Base-by-base conservation (phyloP, 352 stramenopile genomes). In the Globisporangium middletonii region DNA sequence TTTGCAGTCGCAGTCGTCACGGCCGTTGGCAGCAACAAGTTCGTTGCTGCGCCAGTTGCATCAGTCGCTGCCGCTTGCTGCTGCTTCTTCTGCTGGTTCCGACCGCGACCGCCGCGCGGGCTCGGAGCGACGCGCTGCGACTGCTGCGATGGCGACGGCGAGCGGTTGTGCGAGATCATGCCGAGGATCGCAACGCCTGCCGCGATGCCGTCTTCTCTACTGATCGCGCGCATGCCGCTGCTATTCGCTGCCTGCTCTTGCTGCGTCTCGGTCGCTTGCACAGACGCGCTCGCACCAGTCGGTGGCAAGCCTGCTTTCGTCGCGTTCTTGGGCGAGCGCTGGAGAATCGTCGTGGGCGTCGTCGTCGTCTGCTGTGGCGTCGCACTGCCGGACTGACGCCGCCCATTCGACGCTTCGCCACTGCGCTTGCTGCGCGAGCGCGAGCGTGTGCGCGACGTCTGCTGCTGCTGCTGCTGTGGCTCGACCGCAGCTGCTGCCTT, bases 131-230 rank as follows among this genome's bases (percentile, higher is more conserved):
- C 12, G 26, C 70, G 64, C 51, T 70, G 57, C 42, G 66, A 53
- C 55, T 55, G 51, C 47, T 60, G 63, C 60, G 19, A 42, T 45
- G 59, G 12, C 9, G 33, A 15, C 13, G 50, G 42, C 50, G 50
- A 19, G 33, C 50, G 67, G 50, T 70, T 77, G 50, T 85, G 72
- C 42, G 77, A 75, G 53, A 94, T 84, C 82, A 94, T 92, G 19
- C 79, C 82, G 50, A 94, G 72, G 58, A 94, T 94, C 35, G 81
- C 75, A 49, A 92, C 83, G 37, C 84, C 85, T 4, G 85, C 85
- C 19, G 80, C 79, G 48, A 92, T 90, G 46, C 85, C 85, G 62
- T 94, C 82, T 37, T 79, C 82, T 50, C 81, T 82, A 6, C 79
- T 91, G 48, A 92, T 88, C 13, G 79, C 72, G 30, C 84, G 64